Evolutionary conservation across 495 filamentous ascomycete species (phyloP).

Genomic region (Trichoderma asperelloides): DNA sequence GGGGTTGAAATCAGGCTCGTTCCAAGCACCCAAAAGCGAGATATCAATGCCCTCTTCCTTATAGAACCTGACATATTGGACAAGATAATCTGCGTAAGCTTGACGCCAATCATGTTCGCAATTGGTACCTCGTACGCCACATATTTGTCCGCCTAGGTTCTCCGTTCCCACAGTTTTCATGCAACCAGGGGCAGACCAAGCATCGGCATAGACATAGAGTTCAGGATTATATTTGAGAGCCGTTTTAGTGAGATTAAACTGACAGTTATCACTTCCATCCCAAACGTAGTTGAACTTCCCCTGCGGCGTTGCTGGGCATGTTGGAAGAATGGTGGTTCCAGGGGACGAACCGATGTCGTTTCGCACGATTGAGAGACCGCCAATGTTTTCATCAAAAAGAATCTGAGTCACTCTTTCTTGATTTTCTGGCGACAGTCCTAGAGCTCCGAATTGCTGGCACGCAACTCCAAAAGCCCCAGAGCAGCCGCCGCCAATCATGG

Average conservation of each 20-base stretch:
- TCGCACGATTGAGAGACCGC: constrained; percentile 43
- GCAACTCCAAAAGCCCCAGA: constrained; percentile 41
- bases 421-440: constrained; percentile 29
- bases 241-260: constrained; percentile 38
- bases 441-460: constrained; percentile 23
- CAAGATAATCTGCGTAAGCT: constrained; percentile 44
- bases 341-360: constrained; percentile 42
- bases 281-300: constrained; percentile 31
- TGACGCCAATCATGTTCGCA: constrained; percentile 46
- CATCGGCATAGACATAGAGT: constrained; percentile 39
- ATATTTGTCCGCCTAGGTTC: constrained; percentile 40
- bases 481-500: constrained; percentile 36
- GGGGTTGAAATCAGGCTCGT: constrained; percentile 25
- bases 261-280: constrained; percentile 38
- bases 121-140: constrained; percentile 33
- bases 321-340: constrained; percentile 31
- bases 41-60: constrained; percentile 32
- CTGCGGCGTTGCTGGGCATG: constrained; percentile 26
- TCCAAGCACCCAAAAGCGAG: constrained; percentile 25
- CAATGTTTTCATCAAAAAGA: constrained; percentile 34
- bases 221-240: constrained; percentile 26
- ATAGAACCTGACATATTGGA: constrained; percentile 38
- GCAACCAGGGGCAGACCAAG: constrained; percentile 33
- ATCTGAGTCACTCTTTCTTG: constrained; percentile 30
- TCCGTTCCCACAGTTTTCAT: constrained; percentile 44